These are phyloP conservation scores for Boletus vinaceobasis DNA, from an alignment of 768 basidiomycete species.

Conservation along the genomic window DNA sequence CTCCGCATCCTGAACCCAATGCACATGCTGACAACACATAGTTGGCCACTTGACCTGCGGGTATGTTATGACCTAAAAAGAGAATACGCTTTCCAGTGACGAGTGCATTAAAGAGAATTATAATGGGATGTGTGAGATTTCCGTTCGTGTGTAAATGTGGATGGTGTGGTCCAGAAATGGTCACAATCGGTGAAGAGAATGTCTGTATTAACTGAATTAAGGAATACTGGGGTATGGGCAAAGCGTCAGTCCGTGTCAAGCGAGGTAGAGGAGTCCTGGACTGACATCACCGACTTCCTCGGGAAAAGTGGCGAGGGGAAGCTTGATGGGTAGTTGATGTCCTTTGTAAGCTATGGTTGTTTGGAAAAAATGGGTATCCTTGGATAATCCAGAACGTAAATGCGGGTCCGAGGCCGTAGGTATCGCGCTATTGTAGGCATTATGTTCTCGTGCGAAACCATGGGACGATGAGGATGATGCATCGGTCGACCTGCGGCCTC, in stretches of 20 bases:
- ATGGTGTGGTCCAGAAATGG: conserved; percentile 71
- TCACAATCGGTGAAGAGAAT: conserved; percentile 61
- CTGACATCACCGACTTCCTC: conserved; percentile 96
- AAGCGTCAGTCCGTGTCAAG: conserved; percentile 10
- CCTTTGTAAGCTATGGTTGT: conserved; percentile 81
- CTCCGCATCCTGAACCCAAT: conserved; percentile 86
- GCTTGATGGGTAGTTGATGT: conserved; percentile 82
- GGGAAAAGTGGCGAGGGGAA: conserved; percentile 85
- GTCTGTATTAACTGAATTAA: conserved; percentile 86
- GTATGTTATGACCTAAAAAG: conserved; percentile 86
- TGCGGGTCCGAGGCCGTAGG: conserved; percentile 47
- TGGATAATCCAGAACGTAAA: conserved; percentile 48
- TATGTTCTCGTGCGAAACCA: conserved; percentile 41
- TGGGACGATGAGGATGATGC: conserved; percentile 69
- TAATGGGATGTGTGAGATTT: conserved; percentile 86
- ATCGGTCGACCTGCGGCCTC: conserved; percentile 65
- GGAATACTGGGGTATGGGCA: conserved; percentile 63
- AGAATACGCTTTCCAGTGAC: conserved; percentile 95
- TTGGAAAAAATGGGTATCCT: conserved; percentile 94
- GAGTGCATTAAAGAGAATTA: conserved; percentile 93
- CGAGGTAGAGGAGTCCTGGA: conserved; percentile 20
- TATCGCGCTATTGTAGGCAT: conserved; percentile 34
- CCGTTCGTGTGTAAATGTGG: conserved; percentile 95
- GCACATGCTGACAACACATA: conserved; percentile 95
- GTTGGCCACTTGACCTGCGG: conserved; percentile 85